Evolutionary conservation across 257 asterid species (phyloP).

Genomic region (Nicotiana undulata): DNA sequence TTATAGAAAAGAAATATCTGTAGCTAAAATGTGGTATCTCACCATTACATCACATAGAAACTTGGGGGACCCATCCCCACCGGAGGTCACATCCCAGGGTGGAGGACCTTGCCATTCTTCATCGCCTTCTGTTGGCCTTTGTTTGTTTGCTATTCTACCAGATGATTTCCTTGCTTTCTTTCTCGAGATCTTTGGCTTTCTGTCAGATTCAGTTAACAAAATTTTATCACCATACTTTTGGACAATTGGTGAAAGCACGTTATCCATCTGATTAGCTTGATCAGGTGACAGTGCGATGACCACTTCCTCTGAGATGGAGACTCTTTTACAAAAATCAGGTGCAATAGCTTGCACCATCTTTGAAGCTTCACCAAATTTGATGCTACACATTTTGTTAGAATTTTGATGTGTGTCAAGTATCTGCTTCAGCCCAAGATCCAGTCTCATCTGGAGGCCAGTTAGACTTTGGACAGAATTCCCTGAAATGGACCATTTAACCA

Average conservation of each 20-base stretch:
- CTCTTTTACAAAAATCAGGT: conserved; percentile 28
- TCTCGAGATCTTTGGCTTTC: conserved; percentile 55
- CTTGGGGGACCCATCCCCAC: conserved; percentile 87
- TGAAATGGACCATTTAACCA: conserved; percentile 26
- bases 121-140: conserved; percentile 21
- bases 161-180: conserved; percentile 49
- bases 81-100: conserved; percentile 73
- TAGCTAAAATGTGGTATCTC: conserved; percentile 4
- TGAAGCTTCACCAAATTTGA: conserved; percentile 46
- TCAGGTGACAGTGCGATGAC: conserved; percentile 19
- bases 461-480: conserved; percentile 31
- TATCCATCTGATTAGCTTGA: conserved; percentile 27
- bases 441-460: conserved; percentile 17
- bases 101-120: conserved; percentile 81
- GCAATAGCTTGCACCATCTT: conserved; percentile 37
- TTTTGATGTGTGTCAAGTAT: conserved; percentile 33
- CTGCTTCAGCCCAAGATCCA: conserved; percentile 62
- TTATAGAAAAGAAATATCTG: not conserved
- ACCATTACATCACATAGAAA: conserved; percentile 97
- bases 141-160: conserved; percentile 30
- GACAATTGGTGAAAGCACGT: conserved; percentile 35
- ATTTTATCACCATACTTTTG: conserved; percentile 67
- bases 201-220: conserved; percentile 59
- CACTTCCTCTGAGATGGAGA: conserved; percentile 22
- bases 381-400: conserved; percentile 39